Evolutionary conservation across 495 filamentous ascomycete genomes (phyloP), one percentile per base, ranked within the genome.

Genomic region (Penicillium paxilli): DNA sequence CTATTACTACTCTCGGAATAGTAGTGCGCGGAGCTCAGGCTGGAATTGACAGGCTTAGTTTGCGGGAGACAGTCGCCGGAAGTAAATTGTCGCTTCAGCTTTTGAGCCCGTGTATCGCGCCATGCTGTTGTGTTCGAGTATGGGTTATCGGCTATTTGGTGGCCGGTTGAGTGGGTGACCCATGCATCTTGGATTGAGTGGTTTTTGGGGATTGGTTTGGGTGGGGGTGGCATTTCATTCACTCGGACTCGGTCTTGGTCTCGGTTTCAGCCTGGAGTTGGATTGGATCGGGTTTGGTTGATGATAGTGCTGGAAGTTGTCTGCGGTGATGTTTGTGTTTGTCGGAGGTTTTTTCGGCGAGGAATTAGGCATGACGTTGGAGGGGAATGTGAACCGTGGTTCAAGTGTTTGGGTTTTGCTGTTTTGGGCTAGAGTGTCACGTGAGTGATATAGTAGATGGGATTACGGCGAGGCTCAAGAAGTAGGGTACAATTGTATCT

Each of bases 131-230:
- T 83, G 28, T 75, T 78, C 11, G 77, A 72, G 8, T 85, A 70
- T 0, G 47, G 47, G 48, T 82, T 82, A 30, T 92, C 85, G 52
- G 86, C 83, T 25, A 80, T 76, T 70, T 96, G 91, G 66, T 96
- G 90, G 47, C 92, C 92, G 5, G 89, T 86, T 1, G 87, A 83
- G 14, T 82, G 82, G 19, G 87, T 87, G 70, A 91, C 92, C 88
- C 89, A 96, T 26, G 88, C 75, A 64, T 96, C 91, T 68, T 90
- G 92, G 55, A 69, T 38, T 14, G 9, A 71, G 69, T 60, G 78
- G 74, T 46, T 82, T 81, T 25, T 51, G 47, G 1, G 54, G 57
- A 22, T 32, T 49, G 44, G 46, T 33, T 52, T 37, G 28, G 30
- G 11, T n/a, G 22, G 51, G 20, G 44, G 32, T 17, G 24, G 44